Conservation (phyloP, 2,329 filamentous ascomycete genomes). For the Colletotrichum incanum region DNA sequence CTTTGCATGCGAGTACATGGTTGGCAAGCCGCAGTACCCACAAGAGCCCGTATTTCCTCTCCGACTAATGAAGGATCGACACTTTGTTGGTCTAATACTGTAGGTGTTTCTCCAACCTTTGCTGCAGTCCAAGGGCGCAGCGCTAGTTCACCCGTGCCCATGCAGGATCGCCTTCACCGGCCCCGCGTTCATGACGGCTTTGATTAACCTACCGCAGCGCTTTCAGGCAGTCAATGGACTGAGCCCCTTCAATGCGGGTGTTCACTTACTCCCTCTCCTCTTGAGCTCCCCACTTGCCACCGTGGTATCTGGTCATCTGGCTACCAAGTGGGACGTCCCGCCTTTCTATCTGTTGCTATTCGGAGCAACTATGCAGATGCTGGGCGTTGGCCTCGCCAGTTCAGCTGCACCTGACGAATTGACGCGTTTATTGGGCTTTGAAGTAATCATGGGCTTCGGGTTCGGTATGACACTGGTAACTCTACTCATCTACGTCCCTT, state of each 20-base stretch:
- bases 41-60: slow-evolving; percentile 56
- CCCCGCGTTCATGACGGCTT: slow-evolving; percentile 53
- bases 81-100: slow-evolving; percentile 53
- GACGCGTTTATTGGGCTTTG: slow-evolving; percentile 51
- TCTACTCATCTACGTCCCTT: slow-evolving; percentile 50
- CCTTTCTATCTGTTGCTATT: slow-evolving; percentile 51
- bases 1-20: slow-evolving; percentile 50
- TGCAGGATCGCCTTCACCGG: slow-evolving; percentile 51
- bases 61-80: slow-evolving; percentile 50
- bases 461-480: slow-evolving; percentile 54
- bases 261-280: slow-evolving; percentile 53
- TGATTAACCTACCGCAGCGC: slow-evolving; percentile 56
- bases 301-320: slow-evolving; percentile 49
- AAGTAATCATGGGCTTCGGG: slow-evolving; percentile 56
- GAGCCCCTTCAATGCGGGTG: slow-evolving; percentile 51
- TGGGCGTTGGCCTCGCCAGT: slow-evolving; percentile 54
- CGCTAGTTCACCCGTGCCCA: slow-evolving; percentile 9
- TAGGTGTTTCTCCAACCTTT: slow-evolving; percentile 44
- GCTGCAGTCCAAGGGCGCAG: slow-evolving; percentile 21
- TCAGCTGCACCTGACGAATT: slow-evolving; percentile 45
- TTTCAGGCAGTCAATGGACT: slow-evolving; percentile 53
- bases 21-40: slow-evolving; percentile 41
- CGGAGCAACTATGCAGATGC: slow-evolving; percentile 49
- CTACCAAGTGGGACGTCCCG: slow-evolving; percentile 48
- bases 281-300: slow-evolving; percentile 53